Evolutionary conservation across 352 stramenopile species (phyloP).

Genomic region (Globisporangium megalacanthum): DNA sequence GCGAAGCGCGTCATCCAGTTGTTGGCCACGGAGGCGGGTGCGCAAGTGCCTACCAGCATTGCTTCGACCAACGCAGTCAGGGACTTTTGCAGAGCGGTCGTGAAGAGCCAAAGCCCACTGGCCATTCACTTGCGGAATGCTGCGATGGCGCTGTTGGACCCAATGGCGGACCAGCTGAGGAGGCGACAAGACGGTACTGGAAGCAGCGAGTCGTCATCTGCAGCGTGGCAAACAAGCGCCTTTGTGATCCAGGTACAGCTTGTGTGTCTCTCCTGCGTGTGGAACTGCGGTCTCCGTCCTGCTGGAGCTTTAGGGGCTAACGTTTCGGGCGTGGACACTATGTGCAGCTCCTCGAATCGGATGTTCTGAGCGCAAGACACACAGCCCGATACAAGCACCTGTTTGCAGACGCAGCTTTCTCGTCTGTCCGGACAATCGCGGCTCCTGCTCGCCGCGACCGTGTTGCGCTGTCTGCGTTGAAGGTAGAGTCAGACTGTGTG

Average conservation of each 20-base stretch:
- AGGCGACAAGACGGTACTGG: background rate
- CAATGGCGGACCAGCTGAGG: constrained; percentile 13
- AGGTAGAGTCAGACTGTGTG: constrained; percentile 13
- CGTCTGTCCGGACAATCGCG: constrained; percentile 5
- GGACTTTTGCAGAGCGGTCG: constrained; percentile 21
- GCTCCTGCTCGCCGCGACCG: constrained; percentile 6
- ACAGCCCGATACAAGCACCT: constrained; percentile 4
- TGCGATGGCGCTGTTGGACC: constrained; percentile 16
- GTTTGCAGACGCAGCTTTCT: constrained; percentile 9
- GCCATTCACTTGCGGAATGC: constrained; percentile 16
- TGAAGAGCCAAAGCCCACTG: constrained; percentile 14
- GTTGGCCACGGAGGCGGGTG: constrained; percentile 1
- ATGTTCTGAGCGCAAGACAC: background rate
- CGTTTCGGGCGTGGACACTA: background rate
- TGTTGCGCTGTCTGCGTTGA: constrained; percentile 12
- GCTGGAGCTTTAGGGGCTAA: no score
- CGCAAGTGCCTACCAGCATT: constrained; percentile 13
- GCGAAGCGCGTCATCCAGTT: constrained; percentile 2
- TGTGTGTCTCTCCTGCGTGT: background rate
- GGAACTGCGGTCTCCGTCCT: background rate
- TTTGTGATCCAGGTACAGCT: constrained; percentile 12
- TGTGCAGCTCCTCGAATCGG: constrained; percentile 9
- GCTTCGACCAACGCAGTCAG: constrained; percentile 17
- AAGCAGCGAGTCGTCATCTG: constrained; percentile 1
- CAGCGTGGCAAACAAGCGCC: constrained; percentile 4